phyloP scores from a whole-genome alignment of 805 yeast species.

The Millerozyma miso region DNA sequence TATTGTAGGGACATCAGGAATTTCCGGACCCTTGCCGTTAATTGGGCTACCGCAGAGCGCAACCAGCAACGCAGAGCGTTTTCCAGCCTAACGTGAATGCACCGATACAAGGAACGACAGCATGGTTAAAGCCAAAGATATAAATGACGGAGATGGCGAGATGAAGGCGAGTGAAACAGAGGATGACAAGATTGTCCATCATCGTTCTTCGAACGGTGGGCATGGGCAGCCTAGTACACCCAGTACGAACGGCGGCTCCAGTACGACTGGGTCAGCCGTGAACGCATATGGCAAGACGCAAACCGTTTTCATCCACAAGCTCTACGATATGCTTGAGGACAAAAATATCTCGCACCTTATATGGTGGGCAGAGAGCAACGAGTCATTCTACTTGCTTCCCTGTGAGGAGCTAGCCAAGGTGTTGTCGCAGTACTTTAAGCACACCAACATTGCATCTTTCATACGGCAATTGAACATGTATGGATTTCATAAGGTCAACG shows the following conservation, averaged over 20 bases:
- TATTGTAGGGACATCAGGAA: no score
- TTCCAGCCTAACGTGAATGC: neutral
- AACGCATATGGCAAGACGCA: conserved; percentile 25
- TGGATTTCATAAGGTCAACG: conserved; percentile 44
- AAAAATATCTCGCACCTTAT: conserved; percentile 65
- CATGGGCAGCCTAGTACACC: neutral
- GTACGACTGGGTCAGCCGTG: neutral
- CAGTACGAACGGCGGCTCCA: neutral
- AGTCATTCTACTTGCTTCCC: conserved; percentile 76
- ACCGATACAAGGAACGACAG: neutral
- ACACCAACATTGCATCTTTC: conserved; percentile 41
- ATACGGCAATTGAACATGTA: conserved; percentile 43
- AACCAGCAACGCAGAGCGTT: no score
- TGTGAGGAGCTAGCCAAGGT: conserved; percentile 84
- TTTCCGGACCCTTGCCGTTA: no score
- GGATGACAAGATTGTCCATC: neutral
- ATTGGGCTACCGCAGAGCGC: no score
- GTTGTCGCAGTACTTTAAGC: conserved; percentile 49
- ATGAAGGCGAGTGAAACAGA: neutral
- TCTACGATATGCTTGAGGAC: conserved; percentile 89
- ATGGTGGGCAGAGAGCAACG: conserved; percentile 74
- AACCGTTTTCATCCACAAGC: conserved; percentile 74
- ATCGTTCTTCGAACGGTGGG: neutral
- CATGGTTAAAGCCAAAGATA: neutral
- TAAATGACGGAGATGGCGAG: neutral